Conservation (phyloP, 768 basidiomycete genomes). For the Suillus alpinus region DNA sequence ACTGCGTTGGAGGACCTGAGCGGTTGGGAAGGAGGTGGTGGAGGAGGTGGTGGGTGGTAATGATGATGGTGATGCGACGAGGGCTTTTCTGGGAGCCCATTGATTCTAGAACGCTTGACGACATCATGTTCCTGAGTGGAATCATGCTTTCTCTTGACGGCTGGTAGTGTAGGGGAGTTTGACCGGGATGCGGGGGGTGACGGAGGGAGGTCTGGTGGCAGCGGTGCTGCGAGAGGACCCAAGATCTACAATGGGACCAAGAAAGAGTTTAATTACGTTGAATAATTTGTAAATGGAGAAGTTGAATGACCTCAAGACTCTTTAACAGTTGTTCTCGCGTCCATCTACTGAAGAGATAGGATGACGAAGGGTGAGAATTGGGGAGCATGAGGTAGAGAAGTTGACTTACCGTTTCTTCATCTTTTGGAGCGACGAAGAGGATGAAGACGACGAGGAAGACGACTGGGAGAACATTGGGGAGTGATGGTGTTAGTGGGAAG, state of each 20-base stretch:
- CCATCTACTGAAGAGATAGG: constrained; percentile 30
- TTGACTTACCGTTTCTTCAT: constrained; percentile 34
- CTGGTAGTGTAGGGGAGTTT: constrained; percentile 36
- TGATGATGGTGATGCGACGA: constrained; percentile 26
- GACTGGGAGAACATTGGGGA: constrained; percentile 28
- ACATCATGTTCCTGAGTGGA: constrained; percentile 22
- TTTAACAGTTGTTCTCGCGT: constrained; percentile 38
- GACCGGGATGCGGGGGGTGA: constrained; percentile 44
- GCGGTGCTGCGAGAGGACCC: constrained; percentile 36
- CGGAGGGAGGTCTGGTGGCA: constrained; percentile 44
- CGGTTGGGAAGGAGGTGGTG: constrained; percentile 17
- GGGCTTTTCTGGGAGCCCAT: constrained; percentile 21
- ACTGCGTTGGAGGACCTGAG: constrained; percentile 22
- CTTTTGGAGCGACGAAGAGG: constrained; percentile 20
- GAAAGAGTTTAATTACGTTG: constrained; percentile 2
- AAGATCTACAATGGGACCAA: constrained; percentile 33
- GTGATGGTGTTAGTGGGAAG: constrained; percentile 38
- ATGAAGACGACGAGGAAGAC: constrained; percentile 25
- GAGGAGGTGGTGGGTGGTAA: constrained; percentile 25
- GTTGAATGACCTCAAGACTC: constrained; percentile 36
- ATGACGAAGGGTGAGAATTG: constrained; percentile 19
- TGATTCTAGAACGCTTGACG: constrained; percentile 32
- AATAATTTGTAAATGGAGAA: background rate
- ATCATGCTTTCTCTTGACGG: constrained; percentile 39
- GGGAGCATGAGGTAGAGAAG: constrained; percentile 3